Base-by-base conservation (phyloP, 805 yeast genomes). In the Candida anglica region DNA sequence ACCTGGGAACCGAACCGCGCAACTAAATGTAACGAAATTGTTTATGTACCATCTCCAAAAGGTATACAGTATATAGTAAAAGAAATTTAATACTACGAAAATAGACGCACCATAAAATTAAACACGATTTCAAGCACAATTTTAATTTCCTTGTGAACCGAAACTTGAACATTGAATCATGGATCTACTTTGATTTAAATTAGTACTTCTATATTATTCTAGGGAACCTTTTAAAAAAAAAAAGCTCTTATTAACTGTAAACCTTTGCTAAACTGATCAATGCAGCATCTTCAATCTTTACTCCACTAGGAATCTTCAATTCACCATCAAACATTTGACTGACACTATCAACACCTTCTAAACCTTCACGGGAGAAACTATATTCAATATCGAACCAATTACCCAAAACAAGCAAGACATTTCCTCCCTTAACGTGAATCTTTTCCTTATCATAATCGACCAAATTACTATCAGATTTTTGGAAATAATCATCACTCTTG, bases 291-390 rank as follows among this genome's bases (percentile, higher is more conserved):
- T 86, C 95, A 2, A 81, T 67, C 38, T 83, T 64, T 0, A 75
- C 69, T 0, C 81, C 75, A 1, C 60, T 53, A 1, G 84, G 81
- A 6, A 82, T 69, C 5, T 49, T 48, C 16, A 77, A 32, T 36
- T 70, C 64, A 3, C 81, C 79, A 55, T 87, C 95, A 53, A 87
- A 82, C 64, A 87, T 70, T 40, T 79, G 81, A 10, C 69, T 59
- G 1, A 81, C 77, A 27, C 64, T 66, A 0, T 65, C 65, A 6
- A 81, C 73, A 2, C 73, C 79, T 34, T 68, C 76, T 29, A 83
- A 60, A 36, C 60, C 68, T 13, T 57, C 58, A 27, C 63, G 58
- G 36, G 79, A 87, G 41, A 85, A 84, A n/a, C 81, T 62, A 8
- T 44, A 45, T 29, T 66, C 64, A 8, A 81, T 53, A 42, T 81